Evolutionary conservation across 768 basidiomycete species (phyloP), one percentile per base, ranked within the genome.

Genomic region (Kockovaella imperatae): DNA sequence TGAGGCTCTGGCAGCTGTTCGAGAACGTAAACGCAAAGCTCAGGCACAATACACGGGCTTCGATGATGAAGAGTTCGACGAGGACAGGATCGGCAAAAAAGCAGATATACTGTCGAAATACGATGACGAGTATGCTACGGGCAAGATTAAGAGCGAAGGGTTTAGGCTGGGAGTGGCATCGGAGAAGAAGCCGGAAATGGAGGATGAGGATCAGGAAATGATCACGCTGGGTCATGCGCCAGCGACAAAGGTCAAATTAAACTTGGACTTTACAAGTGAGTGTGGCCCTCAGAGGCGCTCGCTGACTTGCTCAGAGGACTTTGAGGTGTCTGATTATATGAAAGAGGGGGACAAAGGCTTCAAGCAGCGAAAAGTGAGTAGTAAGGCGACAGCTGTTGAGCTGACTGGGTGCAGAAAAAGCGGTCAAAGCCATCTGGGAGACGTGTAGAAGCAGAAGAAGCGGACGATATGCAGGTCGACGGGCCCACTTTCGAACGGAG

Each of bases 51-150:
- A 96, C 65, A 90, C 87, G 0, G 91, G 91, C 14, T 93, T 87
- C 67, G 91, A 99, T 60, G 93, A 97, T 60, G 90, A 93, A 4
- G 95, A 97, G 64, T 96, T 97, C 57, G 75, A 68, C n/a, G 81
- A 78, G 43, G 49, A 50, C 26, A 54, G 63, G 31, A 59, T 66
- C 5, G 87, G 86, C n/a, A 77, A 82, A 77, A 90, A 87, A 66
- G 79, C 82, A 23, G 78, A 86, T 24, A 76, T 97, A 26, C 73
- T 99, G 44, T 78, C 86, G 17, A 97, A 97, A 70, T 97, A 97
- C 61, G 93, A 97, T 57, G 87, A 95, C 59, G 84, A 84, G 44
- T 75, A 96, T 53, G 81, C 86, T 48, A 85, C 86, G 8, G 68
- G 79, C 2, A 78, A 78, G 31, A 82, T 55, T 32, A 49, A 40